These are phyloP conservation scores for Backusella tarrabulga DNA, from an alignment of 192 early-diverging fungal genomes.

Conservation along the genomic window DNA sequence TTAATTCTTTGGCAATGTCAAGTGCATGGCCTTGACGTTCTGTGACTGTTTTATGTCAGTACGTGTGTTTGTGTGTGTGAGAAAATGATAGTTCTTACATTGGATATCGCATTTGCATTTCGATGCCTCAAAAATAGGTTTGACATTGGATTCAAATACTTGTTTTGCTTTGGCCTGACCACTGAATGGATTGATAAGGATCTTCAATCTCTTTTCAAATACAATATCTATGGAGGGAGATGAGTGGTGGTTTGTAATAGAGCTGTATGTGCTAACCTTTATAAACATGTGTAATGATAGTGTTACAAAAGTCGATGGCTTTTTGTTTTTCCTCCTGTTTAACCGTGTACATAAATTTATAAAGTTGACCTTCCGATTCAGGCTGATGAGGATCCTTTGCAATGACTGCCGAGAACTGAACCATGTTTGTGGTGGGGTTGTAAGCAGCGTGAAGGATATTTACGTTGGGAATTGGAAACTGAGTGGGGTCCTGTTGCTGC, in stretches of 20 bases:
- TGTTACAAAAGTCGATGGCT: conserved; percentile 20
- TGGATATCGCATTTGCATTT: conserved; percentile 49
- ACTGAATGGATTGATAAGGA: conserved; percentile 75
- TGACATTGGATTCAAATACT: conserved; percentile 51
- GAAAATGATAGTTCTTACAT: conserved; percentile 24
- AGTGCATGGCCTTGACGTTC: conserved; percentile 56
- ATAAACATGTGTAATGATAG: conserved; percentile 23
- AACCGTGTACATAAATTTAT: conserved; percentile 29
- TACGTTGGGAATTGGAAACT: conserved; percentile 24
- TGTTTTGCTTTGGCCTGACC: conserved; percentile 62
- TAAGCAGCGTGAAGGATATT: conserved; percentile 12
- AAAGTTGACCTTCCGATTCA: conserved; percentile 4
- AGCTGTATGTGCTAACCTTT: not conserved
- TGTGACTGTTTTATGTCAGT: conserved; percentile 49
- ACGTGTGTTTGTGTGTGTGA: too few relatives aligned
- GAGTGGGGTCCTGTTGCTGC: conserved; percentile 13
- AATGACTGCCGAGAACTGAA: conserved; percentile 27
- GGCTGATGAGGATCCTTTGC: conserved; percentile 2
- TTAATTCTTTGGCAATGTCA: conserved; percentile 55
- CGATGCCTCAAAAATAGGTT: conserved; percentile 64
- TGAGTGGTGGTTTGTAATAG: not conserved
- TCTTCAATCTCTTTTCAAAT: conserved; percentile 39
- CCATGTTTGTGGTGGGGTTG: conserved; percentile 20
- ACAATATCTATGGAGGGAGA: conserved; percentile 1
- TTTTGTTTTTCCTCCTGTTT: conserved; percentile 1